phyloP scores from a whole-genome alignment of 2,329 filamentous ascomycete genomes.

The Sporothrix humicola region DNA sequence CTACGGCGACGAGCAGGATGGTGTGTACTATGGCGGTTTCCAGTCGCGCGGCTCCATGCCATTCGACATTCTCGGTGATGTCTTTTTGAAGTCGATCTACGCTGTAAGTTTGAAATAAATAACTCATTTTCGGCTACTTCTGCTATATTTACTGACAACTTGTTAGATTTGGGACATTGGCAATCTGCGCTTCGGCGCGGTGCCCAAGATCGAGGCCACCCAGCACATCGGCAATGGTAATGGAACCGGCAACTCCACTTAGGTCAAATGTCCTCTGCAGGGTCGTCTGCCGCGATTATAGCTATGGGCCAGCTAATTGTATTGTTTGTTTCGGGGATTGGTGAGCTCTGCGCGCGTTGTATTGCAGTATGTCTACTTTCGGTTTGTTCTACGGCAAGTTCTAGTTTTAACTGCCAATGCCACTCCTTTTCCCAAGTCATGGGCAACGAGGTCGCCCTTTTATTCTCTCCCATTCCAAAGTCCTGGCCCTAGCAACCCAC shows the following conservation, averaged over 20 bases:
- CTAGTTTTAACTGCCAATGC: background rate
- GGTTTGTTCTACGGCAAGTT: background rate
- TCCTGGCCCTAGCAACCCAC: background rate
- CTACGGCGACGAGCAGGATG: slow-evolving; percentile 61
- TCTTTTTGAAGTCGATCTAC: slow-evolving; percentile 69
- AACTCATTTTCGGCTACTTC: no score
- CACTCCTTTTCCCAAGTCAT: background rate
- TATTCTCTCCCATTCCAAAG: background rate
- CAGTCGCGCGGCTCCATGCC: slow-evolving; percentile 64
- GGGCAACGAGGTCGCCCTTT: slow-evolving; percentile 5
- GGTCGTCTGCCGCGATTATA: background rate
- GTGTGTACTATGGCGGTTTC: slow-evolving; percentile 67
- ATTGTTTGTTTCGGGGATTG: background rate
- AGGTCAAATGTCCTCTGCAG: background rate
- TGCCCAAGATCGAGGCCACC: slow-evolving; percentile 57
- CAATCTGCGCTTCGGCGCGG: slow-evolving; percentile 63
- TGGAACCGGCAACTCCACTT: background rate
- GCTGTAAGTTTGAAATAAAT: slow-evolving; percentile 52
- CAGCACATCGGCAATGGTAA: slow-evolving; percentile 42
- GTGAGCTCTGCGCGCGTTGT: background rate
- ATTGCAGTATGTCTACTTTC: background rate
- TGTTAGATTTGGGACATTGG: slow-evolving; percentile 66
- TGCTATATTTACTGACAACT: background rate
- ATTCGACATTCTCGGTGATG: slow-evolving; percentile 69
- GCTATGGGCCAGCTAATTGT: background rate